A percentile compares a stretch with the other conserved stretches of the same genome.
Evolutionary conservation across 805 yeast genomes (phyloP).

Genomic region (Cyberlindnera xishuangbannaensis): DNA sequence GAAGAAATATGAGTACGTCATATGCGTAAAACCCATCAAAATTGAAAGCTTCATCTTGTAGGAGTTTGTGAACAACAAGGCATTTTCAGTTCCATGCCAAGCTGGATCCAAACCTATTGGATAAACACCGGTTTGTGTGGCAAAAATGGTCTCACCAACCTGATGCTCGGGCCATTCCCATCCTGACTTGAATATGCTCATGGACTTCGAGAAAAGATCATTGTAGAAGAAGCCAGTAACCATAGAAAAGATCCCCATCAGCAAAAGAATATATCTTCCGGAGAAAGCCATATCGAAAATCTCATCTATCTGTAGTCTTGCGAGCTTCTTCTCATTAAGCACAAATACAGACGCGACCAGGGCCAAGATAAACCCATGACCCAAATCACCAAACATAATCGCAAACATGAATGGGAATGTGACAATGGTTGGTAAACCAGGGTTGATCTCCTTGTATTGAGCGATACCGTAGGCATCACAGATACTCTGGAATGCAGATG

Average conservation of each 20-base stretch:
- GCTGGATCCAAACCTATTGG: conserved; percentile 85
- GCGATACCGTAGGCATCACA: conserved; percentile 96
- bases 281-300: conserved; percentile 93
- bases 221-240: conserved; percentile 93
- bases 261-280: conserved; percentile 83
- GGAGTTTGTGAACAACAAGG: conserved; percentile 84
- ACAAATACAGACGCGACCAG: conserved; percentile 70
- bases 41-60: conserved; percentile 96
- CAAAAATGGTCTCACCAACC: conserved; percentile 65
- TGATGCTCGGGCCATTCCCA: conserved; percentile 83
- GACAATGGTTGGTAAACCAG: conserved; percentile 89
- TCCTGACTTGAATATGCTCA: conserved; percentile 80
- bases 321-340: conserved; percentile 65
- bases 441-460: conserved; percentile 89
- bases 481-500: conserved; percentile 87
- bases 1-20: conserved; percentile 84
- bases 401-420: conserved; percentile 99
- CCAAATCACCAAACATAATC: conserved; percentile 97
- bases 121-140: conserved; percentile 63
- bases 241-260: conserved; percentile 95
- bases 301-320: conserved; percentile 73
- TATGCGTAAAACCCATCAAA: conserved; percentile 89
- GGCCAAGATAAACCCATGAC: conserved; percentile 85
- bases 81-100: conserved; percentile 98
- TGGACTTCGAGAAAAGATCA: conserved; percentile 86